Conservation (phyloP, 495 filamentous ascomycete species). For the Staphylotrichum tortipilum region DNA sequence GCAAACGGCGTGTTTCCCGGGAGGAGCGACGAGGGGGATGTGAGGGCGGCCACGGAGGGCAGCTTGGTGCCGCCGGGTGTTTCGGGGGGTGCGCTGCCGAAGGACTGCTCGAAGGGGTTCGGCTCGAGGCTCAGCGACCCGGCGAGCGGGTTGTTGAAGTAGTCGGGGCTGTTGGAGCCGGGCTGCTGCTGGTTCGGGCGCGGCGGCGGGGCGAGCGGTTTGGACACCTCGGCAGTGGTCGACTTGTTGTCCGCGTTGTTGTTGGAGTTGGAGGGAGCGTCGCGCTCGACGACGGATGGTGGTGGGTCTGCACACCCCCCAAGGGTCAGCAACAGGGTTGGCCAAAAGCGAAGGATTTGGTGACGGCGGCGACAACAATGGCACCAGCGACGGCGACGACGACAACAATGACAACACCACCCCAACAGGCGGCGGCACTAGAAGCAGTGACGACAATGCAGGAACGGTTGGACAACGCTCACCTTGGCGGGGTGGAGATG, state of each 20-base stretch:
- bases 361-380: slow-evolving; percentile 12
- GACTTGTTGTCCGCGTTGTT: no score
- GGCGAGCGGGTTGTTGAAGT: slow-evolving; percentile 55
- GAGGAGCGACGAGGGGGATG: slow-evolving; percentile 75
- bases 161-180: slow-evolving; percentile 55
- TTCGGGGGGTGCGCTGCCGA: slow-evolving; percentile 58
- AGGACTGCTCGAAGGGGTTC: slow-evolving; percentile 95
- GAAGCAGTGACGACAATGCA: no score
- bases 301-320: no score
- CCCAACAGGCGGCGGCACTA: no score
- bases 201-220: slow-evolving; percentile 69
- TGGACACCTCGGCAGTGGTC: slow-evolving; percentile 35
- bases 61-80: slow-evolving; percentile 85
- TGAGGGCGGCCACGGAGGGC: slow-evolving; percentile 82
- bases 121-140: slow-evolving; percentile 69
- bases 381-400: slow-evolving; percentile 19
- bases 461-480: slow-evolving; percentile 15
- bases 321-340: no score
- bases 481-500: slow-evolving; percentile 29
- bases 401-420: neutral
- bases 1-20: slow-evolving; percentile 64
- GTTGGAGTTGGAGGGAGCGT: slow-evolving; percentile 25
- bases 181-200: slow-evolving; percentile 51
- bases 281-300: slow-evolving; percentile 35
- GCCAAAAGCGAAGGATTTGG: no score